These are phyloP conservation scores for Juncus effusus DNA, from an alignment of 176 grass and related monocot species.

Conservation along the genomic window DNA sequence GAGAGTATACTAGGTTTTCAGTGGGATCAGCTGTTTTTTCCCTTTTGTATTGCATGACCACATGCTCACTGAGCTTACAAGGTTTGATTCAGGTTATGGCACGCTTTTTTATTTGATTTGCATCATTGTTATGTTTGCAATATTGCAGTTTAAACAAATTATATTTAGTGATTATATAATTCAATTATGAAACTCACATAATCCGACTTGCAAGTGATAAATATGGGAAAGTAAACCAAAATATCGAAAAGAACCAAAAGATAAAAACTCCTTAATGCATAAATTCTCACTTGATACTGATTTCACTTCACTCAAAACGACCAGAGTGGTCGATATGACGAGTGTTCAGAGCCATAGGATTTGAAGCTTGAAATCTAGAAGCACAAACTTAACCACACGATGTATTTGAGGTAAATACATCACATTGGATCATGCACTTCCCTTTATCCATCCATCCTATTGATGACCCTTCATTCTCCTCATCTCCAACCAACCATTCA, in stretches of 20 bases:
- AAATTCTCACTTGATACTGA: too few species aligned
- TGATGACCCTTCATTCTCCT: conserved; percentile 52
- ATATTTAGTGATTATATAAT: not conserved
- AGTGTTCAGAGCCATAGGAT: not conserved
- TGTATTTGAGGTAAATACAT: not conserved
- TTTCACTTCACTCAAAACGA: too few species aligned
- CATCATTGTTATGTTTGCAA: too few species aligned
- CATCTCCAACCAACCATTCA: conserved; percentile 70
- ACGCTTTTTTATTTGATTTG: too few species aligned
- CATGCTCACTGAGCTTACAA: conserved; percentile 1
- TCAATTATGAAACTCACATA: not conserved
- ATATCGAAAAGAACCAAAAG: too few species aligned
- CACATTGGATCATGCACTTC: conserved; percentile 24
- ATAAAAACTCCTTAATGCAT: too few species aligned
- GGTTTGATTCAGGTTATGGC: not conserved
- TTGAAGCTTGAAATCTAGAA: conserved; percentile 17
- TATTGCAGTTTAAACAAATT: not conserved
- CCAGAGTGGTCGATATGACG: not conserved
- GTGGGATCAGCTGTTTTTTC: not conserved
- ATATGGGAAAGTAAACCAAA: too few species aligned
- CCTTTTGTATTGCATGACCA: not conserved
- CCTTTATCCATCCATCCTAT: conserved; percentile 17
- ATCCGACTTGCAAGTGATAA: not conserved
- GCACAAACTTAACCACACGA: conserved; percentile 29
- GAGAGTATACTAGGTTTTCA: not conserved